phyloP scores from a whole-genome alignment of 768 basidiomycete species.

The Hortiboletus campestris region DNA sequence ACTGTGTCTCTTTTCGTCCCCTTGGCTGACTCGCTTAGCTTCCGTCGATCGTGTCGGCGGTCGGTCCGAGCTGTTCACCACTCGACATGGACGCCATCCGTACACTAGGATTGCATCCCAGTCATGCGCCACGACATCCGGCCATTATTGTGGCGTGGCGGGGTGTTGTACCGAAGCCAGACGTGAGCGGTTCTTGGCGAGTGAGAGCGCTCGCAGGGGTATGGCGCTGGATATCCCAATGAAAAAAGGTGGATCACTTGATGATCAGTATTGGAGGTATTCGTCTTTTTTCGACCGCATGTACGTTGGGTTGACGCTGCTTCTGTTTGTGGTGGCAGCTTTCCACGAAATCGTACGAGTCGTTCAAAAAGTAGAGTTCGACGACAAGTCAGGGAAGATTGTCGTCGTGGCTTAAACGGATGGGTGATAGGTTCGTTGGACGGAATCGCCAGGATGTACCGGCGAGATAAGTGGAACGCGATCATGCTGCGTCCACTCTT shows the following conservation, averaged over 20 bases:
- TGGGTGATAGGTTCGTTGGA: conserved; percentile 74
- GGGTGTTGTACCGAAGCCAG: conserved; percentile 82
- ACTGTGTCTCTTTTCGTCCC: background rate
- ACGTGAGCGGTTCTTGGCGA: conserved; percentile 59
- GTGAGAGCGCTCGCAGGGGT: conserved; percentile 42
- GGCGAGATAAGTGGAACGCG: conserved; percentile 82
- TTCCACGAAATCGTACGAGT: conserved; percentile 91
- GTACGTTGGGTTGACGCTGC: background rate
- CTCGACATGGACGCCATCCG: conserved; percentile 60
- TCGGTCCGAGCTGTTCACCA: conserved; percentile 17
- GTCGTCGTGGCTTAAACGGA: conserved; percentile 67
- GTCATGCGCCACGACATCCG: conserved; percentile 86
- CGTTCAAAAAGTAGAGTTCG: conserved; percentile 77
- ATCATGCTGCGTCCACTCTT: conserved; percentile 77
- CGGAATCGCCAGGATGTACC: conserved; percentile 87
- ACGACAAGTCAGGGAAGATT: conserved; percentile 63
- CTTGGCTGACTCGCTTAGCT: conserved; percentile 38
- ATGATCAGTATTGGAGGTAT: conserved; percentile 80
- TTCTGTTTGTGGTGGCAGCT: conserved; percentile 47
- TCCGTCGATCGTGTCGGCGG: too few species aligned
- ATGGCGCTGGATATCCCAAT: conserved; percentile 70
- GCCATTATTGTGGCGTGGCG: conserved; percentile 83
- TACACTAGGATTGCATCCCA: conserved; percentile 71
- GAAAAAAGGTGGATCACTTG: conserved; percentile 93
- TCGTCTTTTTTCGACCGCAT: background rate